Percentiles rank a stretch among this genome's conserved stretches.
Conservation (phyloP, 768 basidiomycete genomes). For the Lactifluus pinguis region DNA sequence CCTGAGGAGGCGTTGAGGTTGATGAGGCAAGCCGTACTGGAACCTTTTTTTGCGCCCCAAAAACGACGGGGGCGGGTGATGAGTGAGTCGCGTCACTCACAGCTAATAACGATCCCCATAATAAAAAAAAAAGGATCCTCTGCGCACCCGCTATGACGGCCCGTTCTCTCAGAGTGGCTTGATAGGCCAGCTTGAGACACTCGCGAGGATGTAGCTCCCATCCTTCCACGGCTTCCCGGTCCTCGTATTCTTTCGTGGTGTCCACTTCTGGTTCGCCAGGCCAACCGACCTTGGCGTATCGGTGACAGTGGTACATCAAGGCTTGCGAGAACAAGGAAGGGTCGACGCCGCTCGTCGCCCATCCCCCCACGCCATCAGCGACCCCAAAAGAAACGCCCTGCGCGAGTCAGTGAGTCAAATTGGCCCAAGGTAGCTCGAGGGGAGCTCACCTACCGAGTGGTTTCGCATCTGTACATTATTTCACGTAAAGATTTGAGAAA, state of each 20-base stretch:
- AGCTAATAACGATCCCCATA: too few species aligned
- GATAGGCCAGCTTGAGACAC: slow-evolving; percentile 65
- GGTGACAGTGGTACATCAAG: slow-evolving; percentile 79
- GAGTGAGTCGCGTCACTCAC: background rate
- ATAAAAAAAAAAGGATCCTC: background rate
- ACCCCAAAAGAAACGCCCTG: slow-evolving; percentile 76
- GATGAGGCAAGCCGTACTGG: slow-evolving; percentile 74
- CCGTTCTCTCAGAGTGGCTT: slow-evolving; percentile 59
- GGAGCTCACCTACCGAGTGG: slow-evolving; percentile 53
- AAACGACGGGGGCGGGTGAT: slow-evolving; percentile 3
- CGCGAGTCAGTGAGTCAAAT: slow-evolving; percentile 12
- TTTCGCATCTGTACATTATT: slow-evolving; percentile 53
- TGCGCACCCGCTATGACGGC: slow-evolving; percentile 29
- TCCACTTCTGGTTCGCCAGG: slow-evolving; percentile 78
- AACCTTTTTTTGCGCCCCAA: slow-evolving; percentile 38
- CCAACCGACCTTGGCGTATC: slow-evolving; percentile 65
- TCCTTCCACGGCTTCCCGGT: slow-evolving; percentile 54
- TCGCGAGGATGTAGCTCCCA: slow-evolving; percentile 60
- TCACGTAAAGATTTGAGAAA: background rate
- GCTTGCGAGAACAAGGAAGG: slow-evolving; percentile 87
- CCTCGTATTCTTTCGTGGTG: slow-evolving; percentile 63
- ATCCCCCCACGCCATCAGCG: slow-evolving; percentile 91
- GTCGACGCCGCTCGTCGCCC: slow-evolving; percentile 77
- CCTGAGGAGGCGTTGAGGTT: slow-evolving; percentile 70
- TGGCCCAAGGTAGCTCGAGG: background rate